Evolutionary conservation across 2,329 filamentous ascomycete genomes (phyloP).

Genomic region (Mycosphaerella sp.): DNA sequence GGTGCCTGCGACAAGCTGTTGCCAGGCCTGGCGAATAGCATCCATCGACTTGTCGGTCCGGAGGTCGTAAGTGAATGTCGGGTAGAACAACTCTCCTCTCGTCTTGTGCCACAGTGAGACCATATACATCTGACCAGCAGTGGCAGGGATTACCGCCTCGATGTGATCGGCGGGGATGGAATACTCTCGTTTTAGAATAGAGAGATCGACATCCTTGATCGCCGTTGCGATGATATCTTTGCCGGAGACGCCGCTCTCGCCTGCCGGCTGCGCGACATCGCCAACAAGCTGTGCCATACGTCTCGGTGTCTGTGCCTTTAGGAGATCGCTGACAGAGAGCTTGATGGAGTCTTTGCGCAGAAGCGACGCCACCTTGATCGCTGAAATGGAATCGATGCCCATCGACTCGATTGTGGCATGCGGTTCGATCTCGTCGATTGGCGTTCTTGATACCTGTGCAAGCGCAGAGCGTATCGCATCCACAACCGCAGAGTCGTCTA

Average conservation of each 20-base stretch:
- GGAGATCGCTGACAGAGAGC: slow-evolving; percentile 63
- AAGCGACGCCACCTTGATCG: slow-evolving; percentile 72
- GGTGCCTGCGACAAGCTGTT: slow-evolving; percentile 47
- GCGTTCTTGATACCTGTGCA: slow-evolving; percentile 54
- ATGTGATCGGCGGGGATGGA: slow-evolving; percentile 43
- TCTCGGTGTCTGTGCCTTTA: slow-evolving; percentile 57
- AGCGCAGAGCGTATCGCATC: slow-evolving; percentile 42
- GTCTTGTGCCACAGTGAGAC: slow-evolving; percentile 68
- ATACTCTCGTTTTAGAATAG: slow-evolving; percentile 12
- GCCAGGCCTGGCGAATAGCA: slow-evolving; percentile 56
- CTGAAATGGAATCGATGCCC: slow-evolving; percentile 84
- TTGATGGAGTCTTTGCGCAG: slow-evolving; percentile 58
- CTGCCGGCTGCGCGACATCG: background rate
- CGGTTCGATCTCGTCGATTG: slow-evolving; percentile 48
- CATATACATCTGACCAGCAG: slow-evolving; percentile 76
- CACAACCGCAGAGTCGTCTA: slow-evolving; percentile 4
- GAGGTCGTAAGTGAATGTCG: slow-evolving; percentile 60
- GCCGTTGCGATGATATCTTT: slow-evolving; percentile 17
- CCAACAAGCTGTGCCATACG: slow-evolving; percentile 51
- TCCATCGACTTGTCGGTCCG: slow-evolving; percentile 35
- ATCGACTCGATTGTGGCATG: slow-evolving; percentile 70
- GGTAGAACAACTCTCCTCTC: slow-evolving; percentile 62
- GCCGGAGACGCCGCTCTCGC: slow-evolving; percentile 34
- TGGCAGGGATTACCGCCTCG: slow-evolving; percentile 58
- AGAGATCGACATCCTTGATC: slow-evolving; percentile 11